Evolutionary conservation across 192 early-diverging fungal species (phyloP), one percentile per base, ranked within the genome.

Genomic region (Entomortierella lignicola): DNA sequence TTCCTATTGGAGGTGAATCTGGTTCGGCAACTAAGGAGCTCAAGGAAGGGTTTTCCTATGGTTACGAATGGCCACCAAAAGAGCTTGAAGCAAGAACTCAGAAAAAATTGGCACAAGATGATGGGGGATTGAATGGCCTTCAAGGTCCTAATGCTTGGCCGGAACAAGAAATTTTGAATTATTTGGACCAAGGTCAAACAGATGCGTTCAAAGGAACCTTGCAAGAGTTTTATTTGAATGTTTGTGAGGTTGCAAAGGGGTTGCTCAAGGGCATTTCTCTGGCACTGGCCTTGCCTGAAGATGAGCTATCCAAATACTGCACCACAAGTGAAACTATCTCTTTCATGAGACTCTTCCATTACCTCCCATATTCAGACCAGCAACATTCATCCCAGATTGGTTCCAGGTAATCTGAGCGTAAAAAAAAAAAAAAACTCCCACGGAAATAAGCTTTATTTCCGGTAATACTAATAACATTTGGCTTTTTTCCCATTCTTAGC

Each of bases 31-130:
- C 81, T 8, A 79, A 85, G 25, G 89, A 91, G 72, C 70, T 85
- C 23, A 91, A 91, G 71, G 85, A 89, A 65, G 89, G 84, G 0
- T 90, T 91, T 52, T 81, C 74, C 13, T 90, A 89, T 63, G 89
- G 89, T 0, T 85, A 82, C 32, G 75, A 81, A 6, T 84, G 84
- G 83, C 41, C 56, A 15, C 15, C 43, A 4, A 39, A 61, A 15
- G 68, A 60, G 27, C 53, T 41, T 10, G 39, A 42, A 48, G 53
- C 50, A 17, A 67, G 66, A 57, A 20, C 47, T 20, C 44, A 20
- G 12, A 15, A 12, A 47, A 42, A 42, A 13, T 13, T 42, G 8
- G 39, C 39, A 8, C 55, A 66, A 29, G 41, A n/a, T 8, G 39
- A 34, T 23, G 31, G 30, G 4, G 66, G 80, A 13, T 30, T 67